Base-by-base conservation (phyloP, 2,329 filamentous ascomycete genomes). In the Fusarium globosum region DNA sequence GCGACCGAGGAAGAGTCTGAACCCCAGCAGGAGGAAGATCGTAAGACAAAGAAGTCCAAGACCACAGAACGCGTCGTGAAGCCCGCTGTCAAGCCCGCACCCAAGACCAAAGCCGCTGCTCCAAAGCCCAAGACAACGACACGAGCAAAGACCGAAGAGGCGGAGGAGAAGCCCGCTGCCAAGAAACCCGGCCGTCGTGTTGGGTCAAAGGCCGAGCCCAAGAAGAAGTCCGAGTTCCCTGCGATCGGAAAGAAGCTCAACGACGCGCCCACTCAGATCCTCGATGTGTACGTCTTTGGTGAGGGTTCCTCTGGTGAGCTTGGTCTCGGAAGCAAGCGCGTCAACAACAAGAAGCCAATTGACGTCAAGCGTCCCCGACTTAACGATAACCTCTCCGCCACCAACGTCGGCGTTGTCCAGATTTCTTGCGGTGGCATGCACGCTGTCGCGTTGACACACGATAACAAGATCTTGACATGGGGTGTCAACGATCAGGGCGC, bases 401-500 rank as follows among this genome's bases (percentile, higher is more conserved):
- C 90, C 65, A 91, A 92, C 14, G 86, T 94, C 36, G 93, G 93
- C 39, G 88, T 96, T 41, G 93, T 96, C 6, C 90, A 93, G 81
- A 83, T 97, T 65, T 91, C 93, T 57, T 91, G 92, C 68, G 94
- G 94, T 69, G 94, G 93, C 64, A 96, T 97, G 93, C 94, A 97
- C 82, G 91, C 88, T 59, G 86, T 93, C 71, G 93, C 92, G 7
- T 84, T 96, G 59, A 96, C 94, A 56, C 88, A 91, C 75, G 92
- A 96, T 81, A 94, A 95, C 85, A 91, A 91, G 83, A 93, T 97
- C 75, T 84, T 94, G 61, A 95, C 93, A 35, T 97, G 94, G 94
- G 94, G 94, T 61, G 94, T 96, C 76, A 96, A 96, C 80, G 94
- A 97, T 79, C 91, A 95, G 79, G 92, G 93, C 71, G 93, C 94